Base-by-base conservation (phyloP, 2,329 filamentous ascomycete genomes). In the Verticillium nonalfalfae region DNA sequence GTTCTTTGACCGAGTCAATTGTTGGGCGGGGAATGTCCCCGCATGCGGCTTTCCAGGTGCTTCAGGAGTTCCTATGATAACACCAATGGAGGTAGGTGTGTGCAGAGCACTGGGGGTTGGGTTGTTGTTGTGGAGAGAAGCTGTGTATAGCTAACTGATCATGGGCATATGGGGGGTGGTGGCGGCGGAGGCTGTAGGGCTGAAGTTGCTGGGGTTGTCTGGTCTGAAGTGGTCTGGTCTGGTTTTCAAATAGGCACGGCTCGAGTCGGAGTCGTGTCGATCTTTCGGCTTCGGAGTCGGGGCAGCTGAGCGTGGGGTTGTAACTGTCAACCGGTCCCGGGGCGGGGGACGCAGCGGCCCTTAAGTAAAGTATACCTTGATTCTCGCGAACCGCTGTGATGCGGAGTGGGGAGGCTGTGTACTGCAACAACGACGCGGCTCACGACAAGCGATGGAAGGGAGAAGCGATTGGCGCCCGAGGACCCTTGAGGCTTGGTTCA, bases 1-100 rank as follows among this genome's bases (percentile, higher is more conserved):
- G 40, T 65, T 60, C 64, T 65, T 65, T 64, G 64, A 65, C 64
- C 62, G 64, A 61, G 64, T 65, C 64, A 64, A 65, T 62, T 62
- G 62, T 38, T 62, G 60, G 59, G 64, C 64, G 64, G 64, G 64
- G 64, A 64, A 64, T 61, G 61, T 65, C 64, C 64, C 64, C 64
- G 64, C 64, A 65, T 65, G 64, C 64, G 64, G 64, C 50, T 64
- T 61, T 64, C 31, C 62, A 65, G 57, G 58, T 59, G 58, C 57
- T 62, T 60, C 59, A 59, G 58, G 61, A 59, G 59, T 50, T 65
- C 62, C 62, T 60, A 64, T 58, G 61, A 38, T 40, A 31, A 21
- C 36, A 58, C 56, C 35, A 58, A 31, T 21, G 26, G 39, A 62
- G 64, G 64, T 65, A 63, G 45, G 58, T 58, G 40, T 64, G 62